phyloP scores from a whole-genome alignment of 2,329 filamentous ascomycete genomes.

The Aureobasidium mangrovei region DNA sequence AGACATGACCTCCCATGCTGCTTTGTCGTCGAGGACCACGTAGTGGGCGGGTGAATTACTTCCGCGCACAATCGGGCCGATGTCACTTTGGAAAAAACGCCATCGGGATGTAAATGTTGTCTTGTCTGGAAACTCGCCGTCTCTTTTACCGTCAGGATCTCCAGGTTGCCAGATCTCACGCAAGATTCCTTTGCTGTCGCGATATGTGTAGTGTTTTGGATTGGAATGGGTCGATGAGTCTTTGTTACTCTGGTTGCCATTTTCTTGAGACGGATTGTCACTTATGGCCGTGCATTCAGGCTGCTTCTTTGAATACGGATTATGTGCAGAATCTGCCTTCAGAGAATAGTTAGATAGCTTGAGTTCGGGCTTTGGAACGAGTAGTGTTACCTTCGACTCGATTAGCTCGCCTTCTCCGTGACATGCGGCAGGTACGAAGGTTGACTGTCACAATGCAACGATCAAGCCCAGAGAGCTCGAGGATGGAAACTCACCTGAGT shows the following conservation, averaged over 20 bases:
- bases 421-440: not conserved
- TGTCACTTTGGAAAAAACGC: conserved; percentile 31
- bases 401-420: not conserved
- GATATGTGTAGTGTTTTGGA: not conserved
- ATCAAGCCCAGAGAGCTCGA: not conserved
- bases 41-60: conserved; percentile 28
- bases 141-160: conserved; percentile 30
- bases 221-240: not conserved
- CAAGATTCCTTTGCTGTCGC: conserved; percentile 16
- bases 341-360: not conserved
- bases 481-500: not conserved
- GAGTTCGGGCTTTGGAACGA: no score
- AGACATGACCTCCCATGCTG: conserved; percentile 27
- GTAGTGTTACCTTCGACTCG: not conserved
- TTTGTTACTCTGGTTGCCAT: not conserved
- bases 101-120: conserved; percentile 24
- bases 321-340: not conserved
- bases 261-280: not conserved
- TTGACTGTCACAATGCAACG: not conserved
- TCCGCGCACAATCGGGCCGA: conserved; percentile 22
- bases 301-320: not conserved
- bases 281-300: not conserved
- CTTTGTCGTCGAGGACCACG: conserved; percentile 34
- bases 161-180: conserved; percentile 32
- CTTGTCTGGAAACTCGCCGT: conserved; percentile 23